These are phyloP conservation scores for Globisporangium heterothallicum DNA, from an alignment of 352 stramenopile genomes.

Conservation along the genomic window DNA sequence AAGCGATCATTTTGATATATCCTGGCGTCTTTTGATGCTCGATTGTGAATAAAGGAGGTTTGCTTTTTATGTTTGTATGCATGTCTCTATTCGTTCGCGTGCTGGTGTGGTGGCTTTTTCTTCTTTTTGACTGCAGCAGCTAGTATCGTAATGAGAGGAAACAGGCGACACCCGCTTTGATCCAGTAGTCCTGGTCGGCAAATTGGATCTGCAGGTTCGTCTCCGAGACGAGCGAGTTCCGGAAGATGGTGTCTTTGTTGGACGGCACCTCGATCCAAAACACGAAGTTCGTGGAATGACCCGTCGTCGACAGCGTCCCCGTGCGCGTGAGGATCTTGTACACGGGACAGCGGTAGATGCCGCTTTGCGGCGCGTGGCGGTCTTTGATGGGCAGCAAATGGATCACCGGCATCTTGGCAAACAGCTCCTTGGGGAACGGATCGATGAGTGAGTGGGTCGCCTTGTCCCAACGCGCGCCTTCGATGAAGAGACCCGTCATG, in stretches of 20 bases:
- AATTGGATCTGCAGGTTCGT: constrained; percentile 90
- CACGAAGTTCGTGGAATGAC: constrained; percentile 97
- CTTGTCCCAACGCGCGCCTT: constrained; percentile 89
- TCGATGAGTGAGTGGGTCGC: constrained; percentile 74
- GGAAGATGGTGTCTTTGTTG: constrained; percentile 67
- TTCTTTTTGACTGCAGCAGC: no score
- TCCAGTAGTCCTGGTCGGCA: constrained; percentile 93
- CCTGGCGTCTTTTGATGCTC: no score
- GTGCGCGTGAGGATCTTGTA: constrained; percentile 94
- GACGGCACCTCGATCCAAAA: constrained; percentile 95
- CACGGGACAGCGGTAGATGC: constrained; percentile 91
- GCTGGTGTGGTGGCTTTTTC: no score
- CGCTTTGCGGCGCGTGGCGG: constrained; percentile 60
- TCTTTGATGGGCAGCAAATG: constrained; percentile 84
- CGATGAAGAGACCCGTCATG: constrained; percentile 88
- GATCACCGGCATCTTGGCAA: constrained; percentile 88
- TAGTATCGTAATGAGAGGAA: constrained; percentile 94
- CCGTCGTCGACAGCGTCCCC: constrained; percentile 93
- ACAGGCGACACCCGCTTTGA: constrained; percentile 93
- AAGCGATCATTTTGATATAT: no score
- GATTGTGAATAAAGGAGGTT: no score
- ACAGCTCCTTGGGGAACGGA: constrained; percentile 89
- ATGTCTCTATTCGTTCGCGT: background rate
- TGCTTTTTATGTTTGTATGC: no score
- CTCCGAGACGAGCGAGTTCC: constrained; percentile 90